These are phyloP conservation scores for Ceratobasidium sp. DNA, from an alignment of 1,284 basidiomycete genomes.

Conservation along the genomic window DNA sequence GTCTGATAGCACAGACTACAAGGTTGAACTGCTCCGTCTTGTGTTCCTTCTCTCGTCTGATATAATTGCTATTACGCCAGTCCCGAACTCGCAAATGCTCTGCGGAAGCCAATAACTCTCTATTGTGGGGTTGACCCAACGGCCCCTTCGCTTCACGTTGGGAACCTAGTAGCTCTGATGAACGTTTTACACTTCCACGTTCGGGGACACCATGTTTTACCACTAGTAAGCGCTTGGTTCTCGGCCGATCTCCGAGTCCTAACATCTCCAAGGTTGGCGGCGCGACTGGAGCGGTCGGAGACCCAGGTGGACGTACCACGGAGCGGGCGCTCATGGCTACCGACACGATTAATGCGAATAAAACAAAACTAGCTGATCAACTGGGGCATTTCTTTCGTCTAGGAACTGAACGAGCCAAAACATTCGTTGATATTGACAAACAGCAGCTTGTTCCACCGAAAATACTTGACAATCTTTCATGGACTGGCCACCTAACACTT, in stretches of 20 bases:
- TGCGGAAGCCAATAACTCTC: conserved; percentile 56
- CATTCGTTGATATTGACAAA: conserved; percentile 43
- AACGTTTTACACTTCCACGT: conserved; percentile 86
- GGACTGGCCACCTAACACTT: conserved; percentile 76
- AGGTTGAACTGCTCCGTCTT: conserved; percentile 46
- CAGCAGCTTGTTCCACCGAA: conserved; percentile 45
- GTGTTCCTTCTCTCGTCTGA: background rate
- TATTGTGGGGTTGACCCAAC: conserved; percentile 96
- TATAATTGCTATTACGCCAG: conserved; percentile 3
- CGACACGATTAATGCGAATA: conserved; percentile 71
- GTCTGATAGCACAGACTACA: conserved; percentile 53
- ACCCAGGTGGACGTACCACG: conserved; percentile 87
- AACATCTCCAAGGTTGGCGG: conserved; percentile 82
- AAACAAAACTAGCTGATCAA: conserved; percentile 67
- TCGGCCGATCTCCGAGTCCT: background rate
- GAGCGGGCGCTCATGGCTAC: conserved; percentile 78
- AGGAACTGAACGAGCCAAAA: conserved; percentile 66
- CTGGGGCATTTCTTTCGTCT: conserved; percentile 75
- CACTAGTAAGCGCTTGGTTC: conserved; percentile 65
- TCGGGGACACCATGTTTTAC: conserved; percentile 80
- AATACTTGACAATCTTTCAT: conserved; percentile 85
- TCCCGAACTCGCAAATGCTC: conserved; percentile 28
- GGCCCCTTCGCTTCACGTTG: conserved; percentile 87
- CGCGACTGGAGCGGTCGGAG: conserved; percentile 95
- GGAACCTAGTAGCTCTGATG: conserved; percentile 90